A percentile compares a stretch with the other conserved stretches of the same genome.
phyloP scores from a whole-genome alignment of 2,329 filamentous ascomycete species.

The Verticillium dahliae region DNA sequence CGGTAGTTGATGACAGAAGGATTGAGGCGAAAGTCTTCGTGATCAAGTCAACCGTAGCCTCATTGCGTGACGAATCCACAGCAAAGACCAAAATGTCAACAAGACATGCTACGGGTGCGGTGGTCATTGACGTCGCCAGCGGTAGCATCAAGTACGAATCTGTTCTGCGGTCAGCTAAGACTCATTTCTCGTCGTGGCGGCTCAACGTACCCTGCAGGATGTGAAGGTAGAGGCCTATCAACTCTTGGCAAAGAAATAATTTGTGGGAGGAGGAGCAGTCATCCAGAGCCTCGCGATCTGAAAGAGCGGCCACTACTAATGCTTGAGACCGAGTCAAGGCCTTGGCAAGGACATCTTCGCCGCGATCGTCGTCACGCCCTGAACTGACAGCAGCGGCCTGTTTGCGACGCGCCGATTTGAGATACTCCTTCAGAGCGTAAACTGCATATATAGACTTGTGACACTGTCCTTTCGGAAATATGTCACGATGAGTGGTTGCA shows the following conservation, averaged over 20 bases:
- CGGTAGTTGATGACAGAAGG: slow-evolving; percentile 31
- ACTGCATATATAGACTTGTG: slow-evolving; percentile 71
- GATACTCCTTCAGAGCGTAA: slow-evolving; percentile 57
- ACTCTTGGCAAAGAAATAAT: slow-evolving; percentile 40
- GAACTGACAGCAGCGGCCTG: neutral
- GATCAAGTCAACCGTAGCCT: slow-evolving; percentile 12
- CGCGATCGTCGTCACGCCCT: slow-evolving; percentile 7
- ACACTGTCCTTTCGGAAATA: slow-evolving; percentile 64
- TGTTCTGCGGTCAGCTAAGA: slow-evolving; percentile 13
- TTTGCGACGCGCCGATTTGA: slow-evolving; percentile 35
- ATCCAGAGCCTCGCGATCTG: slow-evolving; percentile 6
- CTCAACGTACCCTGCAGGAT: slow-evolving; percentile 44
- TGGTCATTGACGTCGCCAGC: neutral
- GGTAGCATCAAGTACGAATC: slow-evolving; percentile 12
- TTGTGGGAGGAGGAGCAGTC: slow-evolving; percentile 31
- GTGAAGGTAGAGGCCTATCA: slow-evolving; percentile 50
- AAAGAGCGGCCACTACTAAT: slow-evolving; percentile 42
- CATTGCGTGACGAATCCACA: slow-evolving; percentile 3
- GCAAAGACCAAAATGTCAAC: slow-evolving; percentile 19
- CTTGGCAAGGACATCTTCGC: slow-evolving; percentile 14
- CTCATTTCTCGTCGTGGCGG: no score
- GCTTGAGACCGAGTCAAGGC: slow-evolving; percentile 36
- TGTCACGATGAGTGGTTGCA: slow-evolving; percentile 44
- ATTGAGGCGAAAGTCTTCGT: slow-evolving; percentile 29
- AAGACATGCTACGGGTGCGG: slow-evolving; percentile 21